Percentiles rank a stretch among this genome's conserved stretches.
Evolutionary conservation across 1,284 basidiomycete species (phyloP).

Genomic region (Moniliella sp.): DNA sequence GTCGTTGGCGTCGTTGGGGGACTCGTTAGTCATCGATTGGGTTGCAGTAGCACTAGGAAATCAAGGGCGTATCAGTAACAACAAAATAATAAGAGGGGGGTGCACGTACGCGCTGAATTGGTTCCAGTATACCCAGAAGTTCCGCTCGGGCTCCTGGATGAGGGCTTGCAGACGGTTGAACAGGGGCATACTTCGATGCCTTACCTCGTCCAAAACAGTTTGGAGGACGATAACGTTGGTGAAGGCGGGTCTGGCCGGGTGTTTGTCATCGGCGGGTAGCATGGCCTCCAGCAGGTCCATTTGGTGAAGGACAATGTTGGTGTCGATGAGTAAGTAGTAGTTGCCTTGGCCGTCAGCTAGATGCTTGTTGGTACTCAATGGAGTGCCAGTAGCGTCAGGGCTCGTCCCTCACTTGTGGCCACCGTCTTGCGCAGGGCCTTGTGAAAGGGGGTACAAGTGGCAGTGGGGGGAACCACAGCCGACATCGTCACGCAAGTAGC

Average conservation of each 20-base stretch:
- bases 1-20: constrained; percentile 30
- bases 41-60: constrained; percentile 8
- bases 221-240: constrained; percentile 53
- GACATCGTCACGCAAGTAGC: constrained; percentile 80
- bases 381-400: constrained; percentile 35
- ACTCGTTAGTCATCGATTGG: constrained; percentile 13
- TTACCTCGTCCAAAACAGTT: constrained; percentile 83
- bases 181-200: constrained; percentile 75
- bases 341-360: constrained; percentile 36
- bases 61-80: constrained; percentile 3
- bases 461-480: constrained; percentile 69
- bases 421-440: constrained; percentile 39
- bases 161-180: constrained; percentile 44
- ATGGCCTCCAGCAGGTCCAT: constrained; percentile 11
- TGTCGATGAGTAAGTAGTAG: constrained; percentile 74
- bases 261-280: background rate
- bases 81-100: background rate
- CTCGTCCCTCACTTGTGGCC: constrained; percentile 33
- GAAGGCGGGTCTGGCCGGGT: too few relatives aligned
- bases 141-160: constrained; percentile 25
- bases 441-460: constrained; percentile 21
- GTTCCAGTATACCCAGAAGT: constrained; percentile 25
- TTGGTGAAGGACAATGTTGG: constrained; percentile 73
- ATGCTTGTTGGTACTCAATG: too few relatives aligned
- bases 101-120: constrained; percentile 10